Conservation (phyloP, 2,329 filamentous ascomycete genomes). For the Zarea fungicola region DNA sequence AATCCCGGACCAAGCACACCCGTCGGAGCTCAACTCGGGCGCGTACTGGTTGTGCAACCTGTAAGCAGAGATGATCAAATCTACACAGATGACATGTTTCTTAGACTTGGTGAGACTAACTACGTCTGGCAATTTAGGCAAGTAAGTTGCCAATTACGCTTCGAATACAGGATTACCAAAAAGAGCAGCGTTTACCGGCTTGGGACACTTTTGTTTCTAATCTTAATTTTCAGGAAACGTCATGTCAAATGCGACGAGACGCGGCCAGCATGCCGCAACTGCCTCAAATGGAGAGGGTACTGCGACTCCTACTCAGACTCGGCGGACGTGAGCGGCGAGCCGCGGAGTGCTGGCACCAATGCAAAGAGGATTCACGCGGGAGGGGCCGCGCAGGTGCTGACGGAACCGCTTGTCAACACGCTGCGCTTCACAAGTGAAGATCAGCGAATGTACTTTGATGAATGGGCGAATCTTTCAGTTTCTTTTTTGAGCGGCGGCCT, state of each 20-base stretch:
- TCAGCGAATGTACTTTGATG: slow-evolving; percentile 33
- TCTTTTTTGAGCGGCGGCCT: slow-evolving; percentile 32
- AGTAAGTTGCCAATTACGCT: slow-evolving; percentile 13
- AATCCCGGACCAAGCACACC: slow-evolving; percentile 32
- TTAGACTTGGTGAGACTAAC: background rate
- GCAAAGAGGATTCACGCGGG: slow-evolving; percentile 27
- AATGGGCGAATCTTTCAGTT: slow-evolving; percentile 31
- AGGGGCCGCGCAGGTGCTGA: slow-evolving; percentile 24
- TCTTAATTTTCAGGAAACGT: slow-evolving; percentile 26
- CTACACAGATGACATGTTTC: background rate
- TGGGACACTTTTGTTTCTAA: no score
- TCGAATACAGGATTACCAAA: no score
- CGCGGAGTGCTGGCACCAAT: slow-evolving; percentile 16
- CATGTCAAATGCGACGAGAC: slow-evolving; percentile 40
- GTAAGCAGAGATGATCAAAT: slow-evolving; percentile 19
- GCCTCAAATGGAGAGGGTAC: slow-evolving; percentile 36
- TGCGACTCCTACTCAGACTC: slow-evolving; percentile 30
- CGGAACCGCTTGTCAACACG: slow-evolving; percentile 30
- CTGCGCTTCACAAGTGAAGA: slow-evolving; percentile 30
- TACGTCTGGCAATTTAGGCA: slow-evolving; percentile 13
- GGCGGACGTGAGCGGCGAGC: slow-evolving; percentile 11
- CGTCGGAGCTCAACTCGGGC: slow-evolving; percentile 33
- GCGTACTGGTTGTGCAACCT: slow-evolving; percentile 33
- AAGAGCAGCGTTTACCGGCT: no score
- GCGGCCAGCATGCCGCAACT: slow-evolving; percentile 36